These are phyloP conservation scores for Starmerella apis DNA, from an alignment of 805 yeast genomes.

Conservation along the genomic window DNA sequence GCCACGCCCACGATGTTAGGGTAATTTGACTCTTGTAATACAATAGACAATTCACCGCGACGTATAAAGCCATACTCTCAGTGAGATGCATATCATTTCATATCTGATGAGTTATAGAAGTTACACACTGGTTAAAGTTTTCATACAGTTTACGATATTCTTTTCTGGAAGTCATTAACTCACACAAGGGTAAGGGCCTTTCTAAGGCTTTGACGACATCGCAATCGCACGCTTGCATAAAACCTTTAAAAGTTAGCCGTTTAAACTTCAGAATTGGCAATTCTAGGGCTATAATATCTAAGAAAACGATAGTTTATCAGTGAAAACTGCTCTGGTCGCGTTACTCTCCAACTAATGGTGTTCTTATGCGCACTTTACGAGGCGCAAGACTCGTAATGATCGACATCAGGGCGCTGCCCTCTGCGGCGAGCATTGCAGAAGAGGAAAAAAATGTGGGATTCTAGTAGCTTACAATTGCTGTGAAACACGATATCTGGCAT, in stretches of 20 bases:
- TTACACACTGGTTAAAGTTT: no score
- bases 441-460: no score
- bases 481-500: no score
- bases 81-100: neutral
- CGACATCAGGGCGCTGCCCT: neutral
- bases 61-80: neutral
- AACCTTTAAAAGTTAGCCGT: neutral
- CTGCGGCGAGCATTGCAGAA: neutral
- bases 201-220: neutral
- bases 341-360: no score
- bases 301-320: no score
- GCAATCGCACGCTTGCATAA: neutral
- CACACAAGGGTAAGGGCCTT: neutral
- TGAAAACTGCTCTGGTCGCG: no score
- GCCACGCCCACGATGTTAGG: slow-evolving; percentile 5
- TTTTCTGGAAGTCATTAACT: neutral
- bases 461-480: no score
- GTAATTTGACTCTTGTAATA: neutral
- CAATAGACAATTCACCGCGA: neutral
- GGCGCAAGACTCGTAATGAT: slow-evolving; percentile 1
- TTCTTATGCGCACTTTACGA: no score
- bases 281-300: no score
- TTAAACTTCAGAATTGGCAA: no score
- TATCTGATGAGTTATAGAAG: no score
- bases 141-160: no score